phyloP scores from a whole-genome alignment of 1,139 yeast species.

The Williopsis jadinii region DNA sequence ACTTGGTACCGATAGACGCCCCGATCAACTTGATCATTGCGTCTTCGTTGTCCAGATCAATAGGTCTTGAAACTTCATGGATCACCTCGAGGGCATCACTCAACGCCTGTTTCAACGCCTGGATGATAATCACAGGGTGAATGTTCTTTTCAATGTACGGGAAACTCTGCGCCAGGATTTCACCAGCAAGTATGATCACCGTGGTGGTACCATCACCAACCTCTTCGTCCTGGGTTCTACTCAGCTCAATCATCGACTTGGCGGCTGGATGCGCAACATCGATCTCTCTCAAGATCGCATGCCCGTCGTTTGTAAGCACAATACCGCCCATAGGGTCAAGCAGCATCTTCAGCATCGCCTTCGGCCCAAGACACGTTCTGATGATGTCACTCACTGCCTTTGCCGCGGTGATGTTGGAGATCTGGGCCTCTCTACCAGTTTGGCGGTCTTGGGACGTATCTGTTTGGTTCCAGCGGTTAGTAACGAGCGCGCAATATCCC shows the following conservation, averaged over 20 bases:
- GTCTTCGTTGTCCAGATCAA: slow-evolving; percentile 74
- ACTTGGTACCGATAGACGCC: slow-evolving; percentile 95
- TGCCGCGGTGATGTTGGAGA: slow-evolving; percentile 96
- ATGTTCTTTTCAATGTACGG: slow-evolving; percentile 90
- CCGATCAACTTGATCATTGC: slow-evolving; percentile 84
- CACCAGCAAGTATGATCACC: slow-evolving; percentile 93
- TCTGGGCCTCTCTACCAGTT: slow-evolving; percentile 95
- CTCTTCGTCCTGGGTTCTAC: slow-evolving; percentile 98
- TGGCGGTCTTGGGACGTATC: slow-evolving; percentile 89
- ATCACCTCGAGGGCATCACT: slow-evolving; percentile 86
- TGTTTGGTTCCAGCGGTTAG: slow-evolving; percentile 5
- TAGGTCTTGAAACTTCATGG: slow-evolving; percentile 76
- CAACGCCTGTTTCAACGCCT: slow-evolving; percentile 88
- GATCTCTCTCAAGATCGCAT: slow-evolving; percentile 82
- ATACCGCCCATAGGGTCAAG: slow-evolving; percentile 99
- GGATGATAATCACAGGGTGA: slow-evolving; percentile 94
- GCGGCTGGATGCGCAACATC: slow-evolving; percentile 98
- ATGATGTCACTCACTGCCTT: slow-evolving; percentile 97
- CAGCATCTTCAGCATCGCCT: slow-evolving; percentile 97
- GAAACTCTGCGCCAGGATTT: slow-evolving; percentile 89
- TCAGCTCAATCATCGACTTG: slow-evolving; percentile 93
- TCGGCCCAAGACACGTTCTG: slow-evolving; percentile 98
- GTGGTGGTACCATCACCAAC: slow-evolving; percentile 99
- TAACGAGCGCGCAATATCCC: background rate
- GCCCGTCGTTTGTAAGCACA: slow-evolving; percentile 96